Percentiles rank a stretch among this genome's conserved stretches.
Evolutionary conservation across 768 basidiomycete species (phyloP).

Genomic region (Chlorophyllum brunneum): DNA sequence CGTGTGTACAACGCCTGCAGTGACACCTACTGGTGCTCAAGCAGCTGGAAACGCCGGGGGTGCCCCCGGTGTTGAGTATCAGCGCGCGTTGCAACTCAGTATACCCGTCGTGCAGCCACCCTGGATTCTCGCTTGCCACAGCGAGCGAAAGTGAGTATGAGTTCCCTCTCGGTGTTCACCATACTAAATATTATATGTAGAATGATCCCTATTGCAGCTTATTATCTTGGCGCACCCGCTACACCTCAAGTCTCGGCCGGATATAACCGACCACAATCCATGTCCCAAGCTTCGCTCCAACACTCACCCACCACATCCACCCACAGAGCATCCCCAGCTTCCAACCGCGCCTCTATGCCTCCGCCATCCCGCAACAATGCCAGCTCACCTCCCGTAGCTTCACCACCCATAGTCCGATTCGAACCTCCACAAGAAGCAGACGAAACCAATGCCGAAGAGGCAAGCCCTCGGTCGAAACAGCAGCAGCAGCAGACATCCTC

Average conservation of each 20-base stretch:
- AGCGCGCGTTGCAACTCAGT: slow-evolving; percentile 89
- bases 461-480: too few relatives aligned
- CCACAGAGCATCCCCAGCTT: slow-evolving; percentile 29
- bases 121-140: slow-evolving; percentile 89
- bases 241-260: slow-evolving; percentile 38
- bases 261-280: slow-evolving; percentile 59
- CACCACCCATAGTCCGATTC: slow-evolving; percentile 27
- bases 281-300: slow-evolving; percentile 64
- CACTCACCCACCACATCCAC: slow-evolving; percentile 35
- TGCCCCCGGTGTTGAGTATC: slow-evolving; percentile 84
- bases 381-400: slow-evolving; percentile 23
- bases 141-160: slow-evolving; percentile 69
- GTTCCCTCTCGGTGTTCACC: background rate
- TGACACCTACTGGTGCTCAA: slow-evolving; percentile 55
- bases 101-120: slow-evolving; percentile 94
- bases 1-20: slow-evolving; percentile 88
- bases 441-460: slow-evolving; percentile 30
- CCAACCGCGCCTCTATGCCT: slow-evolving; percentile 69
- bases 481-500: slow-evolving; percentile 8
- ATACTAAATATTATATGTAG: slow-evolving; percentile 31
- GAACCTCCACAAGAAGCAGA: slow-evolving; percentile 51
- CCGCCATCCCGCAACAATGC: slow-evolving; percentile 40
- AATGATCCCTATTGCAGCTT: slow-evolving; percentile 83
- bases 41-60: slow-evolving; percentile 47
- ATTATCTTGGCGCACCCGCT: slow-evolving; percentile 69